Conservation (phyloP, 176 grass and related monocot species). For the Cenchrus purpureus region DNA sequence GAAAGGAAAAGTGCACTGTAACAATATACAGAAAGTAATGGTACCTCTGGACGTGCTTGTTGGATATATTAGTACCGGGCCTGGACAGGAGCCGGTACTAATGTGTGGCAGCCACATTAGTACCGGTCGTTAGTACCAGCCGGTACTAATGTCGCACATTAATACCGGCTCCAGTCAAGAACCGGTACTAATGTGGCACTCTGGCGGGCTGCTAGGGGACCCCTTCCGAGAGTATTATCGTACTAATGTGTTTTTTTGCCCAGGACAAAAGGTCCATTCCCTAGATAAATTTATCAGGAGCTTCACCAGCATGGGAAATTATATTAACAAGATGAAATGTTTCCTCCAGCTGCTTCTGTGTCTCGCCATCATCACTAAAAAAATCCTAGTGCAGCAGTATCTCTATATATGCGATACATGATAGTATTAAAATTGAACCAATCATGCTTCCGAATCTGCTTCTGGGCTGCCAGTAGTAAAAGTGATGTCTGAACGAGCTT, state of each 20-base stretch:
- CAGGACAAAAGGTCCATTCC: too few species aligned
- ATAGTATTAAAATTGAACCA: not conserved
- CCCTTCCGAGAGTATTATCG: too few species aligned
- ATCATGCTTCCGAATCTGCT: not conserved
- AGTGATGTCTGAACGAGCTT: not conserved
- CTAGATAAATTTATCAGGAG: conserved; percentile 36
- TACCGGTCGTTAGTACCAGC: too few species aligned
- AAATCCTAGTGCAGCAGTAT: not conserved
- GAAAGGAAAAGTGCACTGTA: not conserved
- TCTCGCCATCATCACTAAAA: not conserved
- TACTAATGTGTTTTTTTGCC: too few species aligned
- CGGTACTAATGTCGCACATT: too few species aligned
- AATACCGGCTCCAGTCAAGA: too few species aligned
- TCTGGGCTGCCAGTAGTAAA: conserved; percentile 10
- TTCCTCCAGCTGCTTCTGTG: not conserved
- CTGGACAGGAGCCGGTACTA: too few species aligned
- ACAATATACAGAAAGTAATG: not conserved
- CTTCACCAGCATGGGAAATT: conserved; percentile 18
- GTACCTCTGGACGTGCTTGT: conserved; percentile 14
- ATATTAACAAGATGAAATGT: not conserved
- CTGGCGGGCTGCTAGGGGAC: too few species aligned
- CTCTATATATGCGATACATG: not conserved
- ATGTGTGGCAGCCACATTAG: too few species aligned
- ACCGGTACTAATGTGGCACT: too few species aligned
- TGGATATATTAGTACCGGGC: too few species aligned